These are phyloP conservation scores for Plectosphaerella sp. DNA, from an alignment of 2,329 filamentous ascomycete genomes.

Conservation along the genomic window DNA sequence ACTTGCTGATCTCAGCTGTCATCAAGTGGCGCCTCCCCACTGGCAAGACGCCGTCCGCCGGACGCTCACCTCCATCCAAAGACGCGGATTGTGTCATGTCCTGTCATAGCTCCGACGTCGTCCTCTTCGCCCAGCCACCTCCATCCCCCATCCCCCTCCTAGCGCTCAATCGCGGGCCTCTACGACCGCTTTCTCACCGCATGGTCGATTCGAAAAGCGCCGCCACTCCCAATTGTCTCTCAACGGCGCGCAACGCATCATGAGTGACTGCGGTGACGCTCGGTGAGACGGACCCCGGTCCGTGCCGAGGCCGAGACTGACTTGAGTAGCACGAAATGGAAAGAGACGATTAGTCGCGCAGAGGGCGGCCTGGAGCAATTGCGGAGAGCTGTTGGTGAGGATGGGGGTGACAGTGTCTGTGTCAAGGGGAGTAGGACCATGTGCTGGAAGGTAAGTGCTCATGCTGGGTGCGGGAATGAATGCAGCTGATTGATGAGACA, in stretches of 20 bases:
- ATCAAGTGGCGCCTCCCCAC: too few relatives aligned
- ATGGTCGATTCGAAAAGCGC: too few relatives aligned
- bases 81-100: too few relatives aligned
- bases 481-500: conserved; percentile 26
- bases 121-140: too few relatives aligned
- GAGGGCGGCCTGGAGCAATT: conserved; percentile 50
- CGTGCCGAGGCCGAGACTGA: background rate
- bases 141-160: too few relatives aligned
- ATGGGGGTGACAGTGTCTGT: conserved; percentile 58
- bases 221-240: too few relatives aligned
- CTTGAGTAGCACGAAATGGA: conserved; percentile 59
- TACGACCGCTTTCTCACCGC: too few relatives aligned
- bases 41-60: too few relatives aligned
- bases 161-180: too few relatives aligned
- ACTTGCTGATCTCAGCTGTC: too few relatives aligned
- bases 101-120: too few relatives aligned
- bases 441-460: conserved; percentile 74
- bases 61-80: too few relatives aligned
- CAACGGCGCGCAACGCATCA: background rate
- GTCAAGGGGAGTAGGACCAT: conserved; percentile 74
- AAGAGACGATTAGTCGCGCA: conserved; percentile 55
- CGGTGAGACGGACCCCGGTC: background rate
- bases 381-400: conserved; percentile 58
- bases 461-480: background rate
- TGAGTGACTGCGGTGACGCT: background rate